Percentiles rank a stretch among this genome's conserved stretches.
phyloP scores from a whole-genome alignment of 2,329 filamentous ascomycete species.

The Fusarium chuoi region DNA sequence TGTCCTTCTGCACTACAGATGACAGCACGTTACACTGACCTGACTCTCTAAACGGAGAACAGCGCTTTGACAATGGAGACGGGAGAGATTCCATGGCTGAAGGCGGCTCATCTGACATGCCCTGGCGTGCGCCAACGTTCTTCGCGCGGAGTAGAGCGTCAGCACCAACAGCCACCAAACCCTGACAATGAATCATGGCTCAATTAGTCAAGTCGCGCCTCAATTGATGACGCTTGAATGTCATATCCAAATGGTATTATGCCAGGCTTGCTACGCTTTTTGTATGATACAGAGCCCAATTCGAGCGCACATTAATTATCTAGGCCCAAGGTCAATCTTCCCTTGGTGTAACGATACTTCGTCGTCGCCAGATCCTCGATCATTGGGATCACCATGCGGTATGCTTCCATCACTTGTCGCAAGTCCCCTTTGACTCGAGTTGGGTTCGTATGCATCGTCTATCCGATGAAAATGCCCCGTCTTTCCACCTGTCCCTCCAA shows the following conservation, averaged over 20 bases:
- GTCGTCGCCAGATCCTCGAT: conserved; percentile 3
- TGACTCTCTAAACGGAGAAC: background rate
- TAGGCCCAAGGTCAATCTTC: background rate
- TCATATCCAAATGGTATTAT: background rate
- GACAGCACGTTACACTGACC: background rate
- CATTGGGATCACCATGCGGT: background rate
- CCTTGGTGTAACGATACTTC: background rate
- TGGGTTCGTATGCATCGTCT: background rate
- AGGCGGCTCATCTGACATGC: background rate
- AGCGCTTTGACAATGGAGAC: background rate
- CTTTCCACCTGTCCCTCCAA: conserved; percentile 16
- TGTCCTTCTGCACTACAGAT: background rate
- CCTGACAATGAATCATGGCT: background rate
- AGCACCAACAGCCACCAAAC: background rate
- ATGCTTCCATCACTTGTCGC: background rate
- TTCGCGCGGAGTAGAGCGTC: background rate
- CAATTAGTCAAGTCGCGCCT: no score
- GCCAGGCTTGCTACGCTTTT: background rate
- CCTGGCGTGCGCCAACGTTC: accelerated
- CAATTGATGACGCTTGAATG: background rate
- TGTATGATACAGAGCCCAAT: background rate
- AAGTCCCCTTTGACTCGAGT: background rate
- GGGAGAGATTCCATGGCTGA: no score
- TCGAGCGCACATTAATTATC: background rate
- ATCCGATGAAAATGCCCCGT: conserved; percentile 16